Evolutionary conservation across 345 rosid genomes (phyloP).

Genomic region (Laguncularia racemosa): DNA sequence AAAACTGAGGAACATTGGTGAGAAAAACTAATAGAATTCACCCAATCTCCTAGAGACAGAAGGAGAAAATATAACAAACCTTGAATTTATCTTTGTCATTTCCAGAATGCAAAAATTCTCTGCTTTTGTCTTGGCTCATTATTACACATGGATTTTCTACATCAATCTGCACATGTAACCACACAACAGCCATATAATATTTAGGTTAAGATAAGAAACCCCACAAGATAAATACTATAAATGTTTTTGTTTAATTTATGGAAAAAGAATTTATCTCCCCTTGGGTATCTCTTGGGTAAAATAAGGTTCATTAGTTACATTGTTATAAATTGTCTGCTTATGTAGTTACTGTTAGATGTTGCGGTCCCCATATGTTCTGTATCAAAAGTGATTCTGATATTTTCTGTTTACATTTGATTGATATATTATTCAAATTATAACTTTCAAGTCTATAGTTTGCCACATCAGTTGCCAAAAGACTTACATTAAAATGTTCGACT

Average conservation of each 20-base stretch:
- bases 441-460: too few species aligned
- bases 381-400: too few species aligned
- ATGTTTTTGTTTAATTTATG: too few species aligned
- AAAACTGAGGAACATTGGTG: slow-evolving; percentile 54
- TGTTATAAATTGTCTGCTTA: too few species aligned
- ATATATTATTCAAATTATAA: too few species aligned
- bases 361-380: too few species aligned
- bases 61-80: slow-evolving; percentile 29
- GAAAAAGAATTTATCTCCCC: too few species aligned
- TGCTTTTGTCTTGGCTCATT: slow-evolving; percentile 99
- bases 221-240: too few species aligned
- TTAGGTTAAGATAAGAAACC: background rate
- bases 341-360: too few species aligned
- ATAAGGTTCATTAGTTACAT: too few species aligned
- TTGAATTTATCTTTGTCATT: slow-evolving; percentile 91
- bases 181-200: slow-evolving; percentile 3
- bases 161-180: slow-evolving; percentile 55
- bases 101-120: slow-evolving; percentile 96
- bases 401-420: too few species aligned
- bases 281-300: too few species aligned
- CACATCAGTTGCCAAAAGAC: slow-evolving; percentile 15
- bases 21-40: slow-evolving; percentile 7
- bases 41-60: slow-evolving; percentile 3
- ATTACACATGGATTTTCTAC: slow-evolving; percentile 97
- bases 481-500: slow-evolving; percentile 86